Conservation (phyloP, 2,329 filamentous ascomycete genomes). For the Fusarium udum region DNA sequence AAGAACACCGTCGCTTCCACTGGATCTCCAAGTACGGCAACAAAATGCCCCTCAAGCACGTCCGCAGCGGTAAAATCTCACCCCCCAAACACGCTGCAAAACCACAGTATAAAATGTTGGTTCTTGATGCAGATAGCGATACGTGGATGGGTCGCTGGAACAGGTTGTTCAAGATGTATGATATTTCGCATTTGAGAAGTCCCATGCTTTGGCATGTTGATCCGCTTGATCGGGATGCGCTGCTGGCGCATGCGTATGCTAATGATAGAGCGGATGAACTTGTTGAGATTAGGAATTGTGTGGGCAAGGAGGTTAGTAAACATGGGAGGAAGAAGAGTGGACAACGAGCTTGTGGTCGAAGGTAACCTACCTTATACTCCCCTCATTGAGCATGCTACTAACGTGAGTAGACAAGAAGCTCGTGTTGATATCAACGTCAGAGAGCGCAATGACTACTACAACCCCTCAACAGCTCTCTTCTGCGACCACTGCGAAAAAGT, state of each 20-base stretch:
- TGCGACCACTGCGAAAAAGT: slow-evolving; percentile 69
- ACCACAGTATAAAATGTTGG: slow-evolving; percentile 59
- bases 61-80: slow-evolving; percentile 47
- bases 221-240: slow-evolving; percentile 76
- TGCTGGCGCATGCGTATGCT: slow-evolving; percentile 74
- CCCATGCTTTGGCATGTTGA: slow-evolving; percentile 88
- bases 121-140: slow-evolving; percentile 72
- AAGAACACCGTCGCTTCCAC: slow-evolving; percentile 82
- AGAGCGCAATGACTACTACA: slow-evolving; percentile 76
- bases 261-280: slow-evolving; percentile 70
- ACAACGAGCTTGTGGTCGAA: slow-evolving; percentile 50
- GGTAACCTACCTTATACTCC: slow-evolving; percentile 45
- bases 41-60: slow-evolving; percentile 65
- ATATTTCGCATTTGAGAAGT: slow-evolving; percentile 77
- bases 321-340: slow-evolving; percentile 74
- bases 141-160: slow-evolving; percentile 79
- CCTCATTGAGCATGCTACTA: background rate
- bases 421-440: slow-evolving; percentile 69
- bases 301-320: slow-evolving; percentile 83
- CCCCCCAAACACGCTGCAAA: slow-evolving; percentile 6
- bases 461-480: slow-evolving; percentile 70
- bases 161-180: slow-evolving; percentile 71
- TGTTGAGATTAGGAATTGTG: slow-evolving; percentile 75
- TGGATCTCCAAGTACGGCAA: slow-evolving; percentile 75
- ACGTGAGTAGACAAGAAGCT: slow-evolving; percentile 49